Base-by-base conservation (phyloP, 129 eudicot species). In the Glebionis coronaria region DNA sequence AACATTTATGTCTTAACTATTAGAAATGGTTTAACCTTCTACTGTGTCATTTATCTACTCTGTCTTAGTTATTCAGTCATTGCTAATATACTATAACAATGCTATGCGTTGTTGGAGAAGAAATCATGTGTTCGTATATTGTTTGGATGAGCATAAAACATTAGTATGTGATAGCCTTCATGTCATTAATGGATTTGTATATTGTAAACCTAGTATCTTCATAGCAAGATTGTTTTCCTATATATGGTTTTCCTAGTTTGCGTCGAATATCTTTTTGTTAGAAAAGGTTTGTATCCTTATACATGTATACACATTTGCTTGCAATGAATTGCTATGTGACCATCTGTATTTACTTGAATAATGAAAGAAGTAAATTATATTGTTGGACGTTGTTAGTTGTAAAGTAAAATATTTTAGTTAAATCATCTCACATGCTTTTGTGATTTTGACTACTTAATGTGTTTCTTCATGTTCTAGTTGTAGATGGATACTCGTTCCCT, bases 401-500 rank as follows among this genome's bases (percentile, higher is more conserved):
- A 14, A 60, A 29, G 50, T 56, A 53, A 35, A 35, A 6, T 55
- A 51, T 63, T 21, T 64, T 50, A 74, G 5, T 42, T n/a, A 12
- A 60, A 60, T 21, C 31, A 56, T 67, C 50, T 23, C 49, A 38
- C 40, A 75, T 67, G 69, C 23, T 18, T 27, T 49, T 67, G 12
- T 75, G 47, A 28, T 59, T 53, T n/a, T 61, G 12, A 70, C 63
- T 44, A 67, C 54, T 59, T 52, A 58, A 25, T n/a, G 63, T 50
- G 56, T 59, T 73, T 74, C 19, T 78, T 38, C 77, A 93, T 97
- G 98, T 93, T 79, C 99, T 97, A 1, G 99, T 93, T 78, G 99
- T 93, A 69, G 99, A 93, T 82, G 99, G 99, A 67, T 93, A 93
- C 87, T 93, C 99, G 67, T 93, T 93, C 38, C 99, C 99, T 54